Percentiles rank a stretch among this genome's conserved stretches.
phyloP scores from a whole-genome alignment of 2,329 filamentous ascomycete genomes.

The Fonsecaea nubica region DNA sequence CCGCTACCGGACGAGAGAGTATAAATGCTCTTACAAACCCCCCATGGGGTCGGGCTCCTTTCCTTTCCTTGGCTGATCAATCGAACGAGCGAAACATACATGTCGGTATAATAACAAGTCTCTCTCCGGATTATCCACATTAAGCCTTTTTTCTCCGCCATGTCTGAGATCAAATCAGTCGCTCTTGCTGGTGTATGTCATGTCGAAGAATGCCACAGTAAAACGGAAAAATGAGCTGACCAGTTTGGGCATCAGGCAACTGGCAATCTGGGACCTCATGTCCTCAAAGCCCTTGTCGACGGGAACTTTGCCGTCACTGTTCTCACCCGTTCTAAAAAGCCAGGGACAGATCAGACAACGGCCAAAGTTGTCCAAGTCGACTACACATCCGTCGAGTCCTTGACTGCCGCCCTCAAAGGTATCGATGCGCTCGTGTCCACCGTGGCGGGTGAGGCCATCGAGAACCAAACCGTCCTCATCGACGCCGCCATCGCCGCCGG shows the following conservation, averaged over 20 bases:
- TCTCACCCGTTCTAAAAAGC: slow-evolving; percentile 39
- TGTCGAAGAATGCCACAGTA: not conserved
- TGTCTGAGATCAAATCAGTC: slow-evolving; percentile 26
- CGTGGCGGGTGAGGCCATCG: slow-evolving; percentile 25
- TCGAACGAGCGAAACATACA: no score
- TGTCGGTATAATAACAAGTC: no score
- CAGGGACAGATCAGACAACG: slow-evolving; percentile 32
- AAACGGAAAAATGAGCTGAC: not conserved
- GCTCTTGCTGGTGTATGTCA: slow-evolving; percentile 20
- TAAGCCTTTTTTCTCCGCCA: not conserved
- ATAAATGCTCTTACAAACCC: no score
- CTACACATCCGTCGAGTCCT: slow-evolving; percentile 40
- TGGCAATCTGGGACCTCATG: slow-evolving; percentile 42
- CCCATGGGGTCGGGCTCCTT: no score
- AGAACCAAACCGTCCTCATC: slow-evolving; percentile 43
- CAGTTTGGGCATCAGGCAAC: slow-evolving; percentile 28
- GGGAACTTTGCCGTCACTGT: slow-evolving; percentile 39
- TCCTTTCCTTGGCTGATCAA: no score
- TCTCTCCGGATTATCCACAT: no score
- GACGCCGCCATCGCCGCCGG: slow-evolving; percentile 44
- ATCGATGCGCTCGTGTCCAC: slow-evolving; percentile 42
- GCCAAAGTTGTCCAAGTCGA: slow-evolving; percentile 40
- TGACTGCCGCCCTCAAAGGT: slow-evolving; percentile 39
- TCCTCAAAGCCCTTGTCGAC: slow-evolving; percentile 12
- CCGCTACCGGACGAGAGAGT: no score